A percentile compares a stretch with the other conserved stretches of the same genome.
Conservation (phyloP, 2,329 filamentous ascomycete species). For the Fusarium sp. region DNA sequence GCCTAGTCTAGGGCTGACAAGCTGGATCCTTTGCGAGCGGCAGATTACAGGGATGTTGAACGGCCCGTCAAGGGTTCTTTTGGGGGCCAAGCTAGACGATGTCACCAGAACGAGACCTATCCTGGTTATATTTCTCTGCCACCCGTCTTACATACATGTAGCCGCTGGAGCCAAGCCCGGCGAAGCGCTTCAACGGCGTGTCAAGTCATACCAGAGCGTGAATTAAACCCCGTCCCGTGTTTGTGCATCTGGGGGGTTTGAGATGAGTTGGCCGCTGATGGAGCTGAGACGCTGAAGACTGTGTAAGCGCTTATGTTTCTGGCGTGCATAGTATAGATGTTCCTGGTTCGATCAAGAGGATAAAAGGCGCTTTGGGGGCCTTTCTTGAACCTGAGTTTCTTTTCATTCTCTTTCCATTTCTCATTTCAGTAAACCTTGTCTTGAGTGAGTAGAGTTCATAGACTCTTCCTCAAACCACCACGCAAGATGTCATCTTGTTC, state of each 20-base stretch:
- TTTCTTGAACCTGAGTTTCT: background rate
- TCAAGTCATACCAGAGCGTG: background rate
- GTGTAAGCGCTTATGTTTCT: slow-evolving; percentile 2
- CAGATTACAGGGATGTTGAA: background rate
- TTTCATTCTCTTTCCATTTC: background rate
- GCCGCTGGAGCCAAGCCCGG: background rate
- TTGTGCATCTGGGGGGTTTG: background rate
- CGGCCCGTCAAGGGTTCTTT: slow-evolving; percentile 11
- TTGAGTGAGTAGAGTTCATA: background rate
- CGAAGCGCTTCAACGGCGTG: background rate
- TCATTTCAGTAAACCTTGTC: background rate
- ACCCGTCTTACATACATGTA: background rate
- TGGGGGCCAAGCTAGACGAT: slow-evolving; percentile 21
- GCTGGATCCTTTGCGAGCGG: background rate
- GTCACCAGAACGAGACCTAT: background rate
- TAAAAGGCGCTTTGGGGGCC: slow-evolving; percentile 18
- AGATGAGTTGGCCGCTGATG: slow-evolving; percentile 29
- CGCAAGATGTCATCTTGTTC: slow-evolving; percentile 30
- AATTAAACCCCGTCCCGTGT: background rate
- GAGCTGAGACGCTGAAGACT: slow-evolving; percentile 10
- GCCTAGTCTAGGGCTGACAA: slow-evolving; percentile 27
- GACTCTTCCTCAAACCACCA: background rate
- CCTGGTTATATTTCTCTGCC: slow-evolving; percentile 6
- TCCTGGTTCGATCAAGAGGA: background rate
- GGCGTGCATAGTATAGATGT: background rate